phyloP scores from a whole-genome alignment of 352 stramenopile species.

The Phytophthora ohioensis region DNA sequence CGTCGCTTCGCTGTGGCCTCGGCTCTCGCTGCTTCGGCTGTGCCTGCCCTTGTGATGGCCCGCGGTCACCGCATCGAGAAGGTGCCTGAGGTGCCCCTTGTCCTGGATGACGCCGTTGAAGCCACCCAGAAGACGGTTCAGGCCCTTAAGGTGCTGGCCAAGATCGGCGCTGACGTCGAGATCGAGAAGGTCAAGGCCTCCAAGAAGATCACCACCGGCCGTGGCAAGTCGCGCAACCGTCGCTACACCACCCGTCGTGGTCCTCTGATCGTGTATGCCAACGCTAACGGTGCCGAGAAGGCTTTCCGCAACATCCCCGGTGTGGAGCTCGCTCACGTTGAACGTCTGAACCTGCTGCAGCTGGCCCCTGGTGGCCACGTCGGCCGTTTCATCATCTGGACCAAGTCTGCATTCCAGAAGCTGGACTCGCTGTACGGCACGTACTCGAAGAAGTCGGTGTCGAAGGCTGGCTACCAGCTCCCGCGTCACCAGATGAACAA shows the following conservation, averaged over 20 bases:
- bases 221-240: conserved; percentile 99
- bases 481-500: conserved; percentile 97
- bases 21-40: conserved; percentile 96
- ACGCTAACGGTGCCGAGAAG: conserved; percentile 94
- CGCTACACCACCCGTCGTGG: conserved; percentile 96
- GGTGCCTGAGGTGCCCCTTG: conserved; percentile 98
- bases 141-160: conserved; percentile 95
- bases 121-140: conserved; percentile 95
- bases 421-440: conserved; percentile 97
- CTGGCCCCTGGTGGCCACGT: conserved; percentile 98
- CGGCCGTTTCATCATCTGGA: conserved; percentile 99
- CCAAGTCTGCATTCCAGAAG: conserved; percentile 97
- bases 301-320: conserved; percentile 98
- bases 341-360: conserved; percentile 98
- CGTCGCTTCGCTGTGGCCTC: conserved; percentile 98
- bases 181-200: conserved; percentile 98
- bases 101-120: conserved; percentile 95
- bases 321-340: conserved; percentile 98
- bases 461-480: conserved; percentile 95
- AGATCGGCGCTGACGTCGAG: conserved; percentile 96
- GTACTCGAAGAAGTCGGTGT: conserved; percentile 89
- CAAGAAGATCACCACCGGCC: conserved; percentile 97
- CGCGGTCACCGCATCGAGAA: conserved; percentile 98
- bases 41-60: conserved; percentile 97
- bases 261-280: conserved; percentile 97